phyloP scores from a whole-genome alignment of 148 eudicot species.

The Vaccinium darrowii region DNA sequence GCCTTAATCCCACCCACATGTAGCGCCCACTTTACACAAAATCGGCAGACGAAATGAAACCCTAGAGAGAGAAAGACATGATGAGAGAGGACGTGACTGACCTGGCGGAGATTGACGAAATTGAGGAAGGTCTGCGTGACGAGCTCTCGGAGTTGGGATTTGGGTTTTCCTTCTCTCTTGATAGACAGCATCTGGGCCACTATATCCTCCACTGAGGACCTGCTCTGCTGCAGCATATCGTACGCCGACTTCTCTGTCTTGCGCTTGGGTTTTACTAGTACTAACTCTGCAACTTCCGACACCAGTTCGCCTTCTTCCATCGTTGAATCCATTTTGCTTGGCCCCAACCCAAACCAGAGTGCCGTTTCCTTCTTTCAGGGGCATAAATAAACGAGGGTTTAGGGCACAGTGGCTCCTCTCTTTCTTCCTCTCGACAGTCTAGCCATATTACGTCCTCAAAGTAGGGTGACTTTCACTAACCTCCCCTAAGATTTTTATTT shows the following conservation, averaged over 20 bases:
- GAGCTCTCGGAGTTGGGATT: slow-evolving; percentile 63
- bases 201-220: slow-evolving; percentile 59
- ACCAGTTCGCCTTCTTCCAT: slow-evolving; percentile 46
- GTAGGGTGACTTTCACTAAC: too few relatives aligned
- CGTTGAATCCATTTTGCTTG: slow-evolving; percentile 30
- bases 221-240: slow-evolving; percentile 56
- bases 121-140: slow-evolving; percentile 77
- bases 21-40: background rate
- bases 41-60: background rate
- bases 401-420: background rate
- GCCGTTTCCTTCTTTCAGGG: background rate
- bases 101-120: slow-evolving; percentile 91
- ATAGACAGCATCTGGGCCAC: slow-evolving; percentile 72
- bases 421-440: too few relatives aligned
- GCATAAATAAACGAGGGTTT: background rate
- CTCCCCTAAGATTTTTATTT: too few relatives aligned
- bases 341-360: background rate
- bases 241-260: slow-evolving; percentile 43
- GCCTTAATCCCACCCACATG: too few relatives aligned
- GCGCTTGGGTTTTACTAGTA: background rate
- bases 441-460: too few relatives aligned
- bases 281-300: slow-evolving; percentile 1
- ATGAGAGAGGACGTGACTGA: slow-evolving; percentile 5
- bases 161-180: slow-evolving; percentile 50
- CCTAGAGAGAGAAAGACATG: background rate